These are phyloP conservation scores for Saturnispora besseyi DNA, from an alignment of 805 yeast species.

Conservation along the genomic window DNA sequence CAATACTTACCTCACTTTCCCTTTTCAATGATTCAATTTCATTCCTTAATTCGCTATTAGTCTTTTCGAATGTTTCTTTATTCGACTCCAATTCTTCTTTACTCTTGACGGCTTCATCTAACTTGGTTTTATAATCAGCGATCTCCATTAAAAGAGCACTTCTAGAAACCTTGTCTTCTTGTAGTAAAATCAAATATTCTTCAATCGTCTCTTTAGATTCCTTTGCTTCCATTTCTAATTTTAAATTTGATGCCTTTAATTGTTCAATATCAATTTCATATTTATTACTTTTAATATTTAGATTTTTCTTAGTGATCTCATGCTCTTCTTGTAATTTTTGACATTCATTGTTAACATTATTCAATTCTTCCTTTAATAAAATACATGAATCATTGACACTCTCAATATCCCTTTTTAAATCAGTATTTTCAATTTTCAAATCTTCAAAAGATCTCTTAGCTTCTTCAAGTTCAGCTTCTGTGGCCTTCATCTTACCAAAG, in stretches of 20 bases:
- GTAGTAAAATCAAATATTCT: constrained; percentile 28
- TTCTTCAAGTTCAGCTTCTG: constrained; percentile 47
- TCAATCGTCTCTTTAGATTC: constrained; percentile 30
- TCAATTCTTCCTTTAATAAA: constrained; percentile 26
- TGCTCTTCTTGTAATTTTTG: constrained; percentile 38
- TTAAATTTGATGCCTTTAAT: constrained; percentile 32
- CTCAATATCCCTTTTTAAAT: constrained; percentile 8
- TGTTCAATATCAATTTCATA: constrained; percentile 34
- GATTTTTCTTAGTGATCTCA: constrained; percentile 30
- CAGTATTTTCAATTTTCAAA: constrained; percentile 27
- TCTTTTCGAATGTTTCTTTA: constrained; percentile 14
- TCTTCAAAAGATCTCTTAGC: constrained; percentile 26
- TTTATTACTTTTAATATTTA: constrained; percentile 32
- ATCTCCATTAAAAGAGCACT: constrained; percentile 39
- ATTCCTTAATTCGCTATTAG: constrained; percentile 19
- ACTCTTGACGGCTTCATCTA: constrained; percentile 18
- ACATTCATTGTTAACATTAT: constrained; percentile 45
- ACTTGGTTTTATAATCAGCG: constrained; percentile 25
- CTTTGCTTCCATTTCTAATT: constrained; percentile 29
- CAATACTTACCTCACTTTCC: constrained; percentile 20
- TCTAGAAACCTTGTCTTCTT: constrained; percentile 35
- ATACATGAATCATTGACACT: not conserved
- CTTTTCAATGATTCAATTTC: constrained; percentile 15
- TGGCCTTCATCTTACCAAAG: constrained; percentile 63
- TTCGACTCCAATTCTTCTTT: constrained; percentile 19